A percentile compares a stretch with the other conserved stretches of the same genome.
phyloP scores from a whole-genome alignment of 2,329 filamentous ascomycete genomes.

The Exophiala calicioides region DNA sequence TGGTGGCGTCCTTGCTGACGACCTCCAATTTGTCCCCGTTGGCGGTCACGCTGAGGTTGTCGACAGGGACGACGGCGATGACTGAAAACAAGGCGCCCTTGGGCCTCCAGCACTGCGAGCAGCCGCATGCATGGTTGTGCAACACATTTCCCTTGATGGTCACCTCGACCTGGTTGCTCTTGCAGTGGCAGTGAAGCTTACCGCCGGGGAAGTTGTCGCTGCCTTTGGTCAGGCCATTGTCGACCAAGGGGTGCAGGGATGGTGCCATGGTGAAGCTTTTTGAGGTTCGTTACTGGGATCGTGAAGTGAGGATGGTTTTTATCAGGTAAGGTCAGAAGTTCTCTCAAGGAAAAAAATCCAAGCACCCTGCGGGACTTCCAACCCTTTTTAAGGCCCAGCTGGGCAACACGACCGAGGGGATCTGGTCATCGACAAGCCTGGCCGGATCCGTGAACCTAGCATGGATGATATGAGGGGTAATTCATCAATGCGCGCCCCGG shows the following conservation, averaged over 20 bases:
- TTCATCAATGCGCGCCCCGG: too few relatives aligned
- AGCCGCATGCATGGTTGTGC: constrained; percentile 72
- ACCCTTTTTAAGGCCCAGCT: too few relatives aligned
- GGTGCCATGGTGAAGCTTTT: constrained; percentile 29
- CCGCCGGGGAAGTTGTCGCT: constrained; percentile 58
- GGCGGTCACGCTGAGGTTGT: constrained; percentile 58
- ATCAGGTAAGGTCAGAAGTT: background rate
- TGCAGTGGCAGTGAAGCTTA: constrained; percentile 63
- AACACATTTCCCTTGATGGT: constrained; percentile 59
- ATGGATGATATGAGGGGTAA: background rate
- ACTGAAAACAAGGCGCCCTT: constrained; percentile 63
- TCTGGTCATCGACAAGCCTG: background rate
- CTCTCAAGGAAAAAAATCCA: background rate
- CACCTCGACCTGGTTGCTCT: constrained; percentile 57
- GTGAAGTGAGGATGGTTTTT: too few relatives aligned
- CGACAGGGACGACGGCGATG: constrained; percentile 61
- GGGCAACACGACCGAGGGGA: too few relatives aligned
- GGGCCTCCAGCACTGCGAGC: constrained; percentile 73
- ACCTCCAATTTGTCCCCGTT: constrained; percentile 60
- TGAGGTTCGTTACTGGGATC: background rate
- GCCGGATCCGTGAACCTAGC: background rate
- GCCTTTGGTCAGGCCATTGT: constrained; percentile 63
- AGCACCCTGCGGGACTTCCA: too few relatives aligned
- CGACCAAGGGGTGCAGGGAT: constrained; percentile 63
- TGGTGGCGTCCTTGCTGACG: constrained; percentile 58